These are phyloP conservation scores for Phialophora macrospora DNA, from an alignment of 2,329 filamentous ascomycete genomes.

Conservation along the genomic window DNA sequence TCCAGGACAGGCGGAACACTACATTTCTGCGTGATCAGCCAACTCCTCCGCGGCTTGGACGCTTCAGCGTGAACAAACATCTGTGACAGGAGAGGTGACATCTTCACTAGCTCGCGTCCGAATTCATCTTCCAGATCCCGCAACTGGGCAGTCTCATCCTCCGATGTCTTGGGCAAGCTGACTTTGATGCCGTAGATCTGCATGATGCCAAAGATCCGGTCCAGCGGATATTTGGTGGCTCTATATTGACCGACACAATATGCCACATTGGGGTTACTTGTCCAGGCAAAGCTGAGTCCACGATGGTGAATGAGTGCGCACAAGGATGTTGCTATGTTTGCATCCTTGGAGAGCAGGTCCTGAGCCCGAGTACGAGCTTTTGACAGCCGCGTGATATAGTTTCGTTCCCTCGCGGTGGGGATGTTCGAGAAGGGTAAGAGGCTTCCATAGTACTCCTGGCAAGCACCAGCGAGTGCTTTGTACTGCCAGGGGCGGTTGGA, in stretches of 20 bases:
- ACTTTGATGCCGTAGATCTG: neutral
- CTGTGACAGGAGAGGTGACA: neutral
- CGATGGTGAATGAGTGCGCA: neutral
- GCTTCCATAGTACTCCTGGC: neutral
- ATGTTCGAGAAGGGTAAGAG: too few relatives aligned
- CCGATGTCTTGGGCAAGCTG: neutral
- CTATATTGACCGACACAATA: neutral
- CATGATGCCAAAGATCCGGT: constrained; percentile 3
- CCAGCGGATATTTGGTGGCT: neutral
- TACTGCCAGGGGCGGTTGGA: neutral
- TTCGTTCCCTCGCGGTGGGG: too few relatives aligned
- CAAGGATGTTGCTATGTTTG: neutral
- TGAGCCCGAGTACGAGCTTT: too few relatives aligned
- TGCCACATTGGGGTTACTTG: neutral
- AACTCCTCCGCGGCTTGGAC: neutral
- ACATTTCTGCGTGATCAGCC: constrained; percentile 2
- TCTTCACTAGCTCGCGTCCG: neutral
- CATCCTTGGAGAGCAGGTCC: too few relatives aligned
- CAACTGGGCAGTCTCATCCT: neutral
- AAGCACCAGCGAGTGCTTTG: neutral
- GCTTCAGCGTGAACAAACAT: neutral
- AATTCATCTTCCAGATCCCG: constrained; percentile 3
- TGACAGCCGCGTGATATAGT: too few relatives aligned
- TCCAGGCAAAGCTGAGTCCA: neutral
- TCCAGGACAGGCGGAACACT: neutral